Conservation (phyloP, 2,329 filamentous ascomycete species). For the Phyllosticta capitalensis region DNA sequence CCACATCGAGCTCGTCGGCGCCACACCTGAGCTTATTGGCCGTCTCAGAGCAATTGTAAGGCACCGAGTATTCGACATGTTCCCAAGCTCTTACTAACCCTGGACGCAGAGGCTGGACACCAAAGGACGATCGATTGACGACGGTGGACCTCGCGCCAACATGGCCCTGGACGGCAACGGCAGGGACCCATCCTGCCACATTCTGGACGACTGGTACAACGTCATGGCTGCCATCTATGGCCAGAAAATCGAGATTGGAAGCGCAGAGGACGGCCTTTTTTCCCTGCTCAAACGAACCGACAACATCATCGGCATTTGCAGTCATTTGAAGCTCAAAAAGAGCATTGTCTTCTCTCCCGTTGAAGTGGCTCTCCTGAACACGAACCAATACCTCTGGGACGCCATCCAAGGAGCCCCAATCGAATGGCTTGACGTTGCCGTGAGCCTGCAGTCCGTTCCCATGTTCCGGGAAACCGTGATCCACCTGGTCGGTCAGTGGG, state of each 20-base stretch:
- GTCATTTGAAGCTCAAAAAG: conserved; percentile 35
- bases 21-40: conserved; percentile 17
- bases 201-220: conserved; percentile 31
- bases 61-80: not conserved
- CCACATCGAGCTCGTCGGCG: conserved; percentile 23
- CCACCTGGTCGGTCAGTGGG: conserved; percentile 36
- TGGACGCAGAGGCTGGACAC: conserved; percentile 24
- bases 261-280: conserved; percentile 25
- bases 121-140: conserved; percentile 21
- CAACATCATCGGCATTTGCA: conserved; percentile 35
- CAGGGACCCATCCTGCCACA: conserved; percentile 13
- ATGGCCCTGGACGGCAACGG: conserved; percentile 15
- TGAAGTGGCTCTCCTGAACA: conserved; percentile 38
- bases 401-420: conserved; percentile 35
- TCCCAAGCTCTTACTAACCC: not conserved
- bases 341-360: conserved; percentile 35
- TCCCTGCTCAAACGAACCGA: conserved; percentile 30
- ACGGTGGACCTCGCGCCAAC: conserved; percentile 14
- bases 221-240: conserved; percentile 41
- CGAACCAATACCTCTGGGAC: conserved; percentile 37
- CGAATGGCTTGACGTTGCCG: conserved; percentile 37
- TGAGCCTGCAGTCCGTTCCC: conserved; percentile 36
- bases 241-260: conserved; percentile 30
- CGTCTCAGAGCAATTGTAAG: not conserved
- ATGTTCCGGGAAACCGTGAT: conserved; percentile 38